A percentile compares a stretch with the other conserved stretches of the same genome.
Evolutionary conservation across 169 alveolate species (phyloP).

Genomic region (Eimeria nieschulzi): DNA sequence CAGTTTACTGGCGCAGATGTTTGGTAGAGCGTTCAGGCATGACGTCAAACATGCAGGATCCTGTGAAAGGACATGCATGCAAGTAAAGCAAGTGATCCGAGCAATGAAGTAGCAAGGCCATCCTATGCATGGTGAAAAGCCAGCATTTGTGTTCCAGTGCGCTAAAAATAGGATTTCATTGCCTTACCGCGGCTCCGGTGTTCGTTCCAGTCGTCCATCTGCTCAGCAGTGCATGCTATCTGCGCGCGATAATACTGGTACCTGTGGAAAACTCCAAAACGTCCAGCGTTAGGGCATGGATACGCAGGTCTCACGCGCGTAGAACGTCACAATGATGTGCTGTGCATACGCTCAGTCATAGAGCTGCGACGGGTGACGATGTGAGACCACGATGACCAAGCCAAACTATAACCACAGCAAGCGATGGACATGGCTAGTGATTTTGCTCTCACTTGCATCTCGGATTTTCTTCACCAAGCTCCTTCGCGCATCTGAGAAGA

Average conservation of each 20-base stretch:
- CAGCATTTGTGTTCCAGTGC: too few relatives aligned
- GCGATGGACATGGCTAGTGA: too few relatives aligned
- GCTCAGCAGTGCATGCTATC: slow-evolving; percentile 69
- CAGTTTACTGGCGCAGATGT: slow-evolving; percentile 35
- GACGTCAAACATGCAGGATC: slow-evolving; percentile 66
- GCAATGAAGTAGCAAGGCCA: too few relatives aligned
- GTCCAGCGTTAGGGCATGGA: too few relatives aligned
- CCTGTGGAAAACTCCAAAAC: slow-evolving; percentile 9
- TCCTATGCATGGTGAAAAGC: too few relatives aligned
- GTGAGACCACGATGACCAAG: background rate
- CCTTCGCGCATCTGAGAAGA: slow-evolving; percentile 53
- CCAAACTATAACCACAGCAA: background rate
- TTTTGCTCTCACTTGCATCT: slow-evolving; percentile 64
- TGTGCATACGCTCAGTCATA: too few relatives aligned
- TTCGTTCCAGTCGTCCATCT: slow-evolving; percentile 70
- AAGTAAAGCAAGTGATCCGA: too few relatives aligned
- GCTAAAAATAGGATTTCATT: background rate
- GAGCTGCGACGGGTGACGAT: too few relatives aligned
- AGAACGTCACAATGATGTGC: too few relatives aligned
- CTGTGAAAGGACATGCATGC: slow-evolving; percentile 10
- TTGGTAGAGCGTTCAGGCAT: slow-evolving; percentile 69
- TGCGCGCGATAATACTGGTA: slow-evolving; percentile 73
- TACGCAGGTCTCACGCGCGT: too few relatives aligned
- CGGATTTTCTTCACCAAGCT: slow-evolving; percentile 65
- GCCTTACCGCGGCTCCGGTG: slow-evolving; percentile 61